These are phyloP conservation scores for Suaeda aralocaspica DNA, from an alignment of 148 eudicot species.

Conservation along the genomic window DNA sequence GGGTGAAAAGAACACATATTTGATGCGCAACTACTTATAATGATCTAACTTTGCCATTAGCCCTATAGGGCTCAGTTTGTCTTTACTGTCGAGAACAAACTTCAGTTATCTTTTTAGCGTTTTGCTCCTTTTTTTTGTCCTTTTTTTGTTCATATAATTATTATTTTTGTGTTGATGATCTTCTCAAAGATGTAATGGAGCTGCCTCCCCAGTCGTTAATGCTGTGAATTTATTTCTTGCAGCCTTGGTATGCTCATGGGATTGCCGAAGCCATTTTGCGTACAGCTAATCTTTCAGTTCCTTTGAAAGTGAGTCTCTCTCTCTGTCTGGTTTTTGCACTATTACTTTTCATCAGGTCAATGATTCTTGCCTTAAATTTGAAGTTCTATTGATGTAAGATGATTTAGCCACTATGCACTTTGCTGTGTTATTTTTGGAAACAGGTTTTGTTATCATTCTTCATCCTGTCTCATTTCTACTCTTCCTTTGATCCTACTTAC, in stretches of 20 bases:
- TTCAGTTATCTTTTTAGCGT: neutral
- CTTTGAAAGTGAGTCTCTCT: conserved; percentile 36
- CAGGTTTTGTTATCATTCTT: neutral
- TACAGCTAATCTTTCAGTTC: conserved; percentile 84
- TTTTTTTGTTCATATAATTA: neutral
- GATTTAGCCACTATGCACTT: neutral
- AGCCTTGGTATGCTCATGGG: conserved; percentile 99
- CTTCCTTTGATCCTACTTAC: conserved; percentile 4
- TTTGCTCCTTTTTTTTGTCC: neutral
- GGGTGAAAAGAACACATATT: too few species aligned
- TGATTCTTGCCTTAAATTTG: neutral
- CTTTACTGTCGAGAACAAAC: neutral
- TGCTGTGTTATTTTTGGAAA: neutral
- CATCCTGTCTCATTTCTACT: neutral
- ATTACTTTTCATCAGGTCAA: neutral
- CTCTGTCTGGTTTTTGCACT: neutral
- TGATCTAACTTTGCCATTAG: too few species aligned
- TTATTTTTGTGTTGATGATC: neutral
- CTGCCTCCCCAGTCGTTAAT: neutral
- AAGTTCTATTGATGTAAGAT: neutral
- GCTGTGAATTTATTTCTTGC: conserved; percentile 21
- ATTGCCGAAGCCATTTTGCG: conserved; percentile 95
- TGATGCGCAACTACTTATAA: too few species aligned
- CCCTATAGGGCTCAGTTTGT: too few species aligned
- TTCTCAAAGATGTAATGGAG: neutral